These are phyloP conservation scores for Trichosporon coremiiforme DNA, from an alignment of 1,284 basidiomycete genomes.

Conservation along the genomic window DNA sequence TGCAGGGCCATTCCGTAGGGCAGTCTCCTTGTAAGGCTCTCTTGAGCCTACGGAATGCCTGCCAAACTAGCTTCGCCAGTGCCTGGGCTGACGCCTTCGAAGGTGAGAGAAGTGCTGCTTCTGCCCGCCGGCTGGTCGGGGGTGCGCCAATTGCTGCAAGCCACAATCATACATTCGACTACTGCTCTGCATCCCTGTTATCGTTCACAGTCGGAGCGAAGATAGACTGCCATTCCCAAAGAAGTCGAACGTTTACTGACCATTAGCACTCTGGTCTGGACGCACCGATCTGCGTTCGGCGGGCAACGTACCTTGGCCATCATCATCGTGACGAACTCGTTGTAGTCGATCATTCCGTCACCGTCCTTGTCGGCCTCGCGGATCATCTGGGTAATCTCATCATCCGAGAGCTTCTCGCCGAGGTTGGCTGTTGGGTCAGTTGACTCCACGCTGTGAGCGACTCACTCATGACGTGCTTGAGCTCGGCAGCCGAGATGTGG, in stretches of 20 bases:
- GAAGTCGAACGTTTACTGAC: constrained; percentile 13
- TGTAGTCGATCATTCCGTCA: constrained; percentile 57
- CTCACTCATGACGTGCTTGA: constrained; percentile 91
- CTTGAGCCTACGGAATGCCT: not conserved
- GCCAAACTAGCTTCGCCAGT: not conserved
- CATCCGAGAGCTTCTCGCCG: constrained; percentile 90
- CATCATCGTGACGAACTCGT: constrained; percentile 62
- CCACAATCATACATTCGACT: constrained; percentile 19
- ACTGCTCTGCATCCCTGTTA: constrained; percentile 17
- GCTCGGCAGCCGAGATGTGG: constrained; percentile 66
- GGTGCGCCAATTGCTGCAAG: not conserved
- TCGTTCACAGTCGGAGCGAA: not conserved
- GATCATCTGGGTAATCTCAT: constrained; percentile 98
- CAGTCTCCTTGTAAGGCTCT: not conserved
- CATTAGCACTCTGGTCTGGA: not conserved
- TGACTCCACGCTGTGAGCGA: constrained; percentile 26
- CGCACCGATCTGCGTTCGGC: not conserved
- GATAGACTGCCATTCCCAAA: not conserved
- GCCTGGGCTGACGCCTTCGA: not conserved
- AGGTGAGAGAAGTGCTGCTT: not conserved
- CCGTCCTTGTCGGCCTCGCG: constrained; percentile 93
- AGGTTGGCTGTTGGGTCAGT: constrained; percentile 53
- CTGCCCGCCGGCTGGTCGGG: too few species aligned
- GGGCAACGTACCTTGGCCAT: constrained; percentile 46
- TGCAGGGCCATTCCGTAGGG: too few species aligned